These are phyloP conservation scores for Russula abietina DNA, from an alignment of 768 basidiomycete genomes.

Conservation along the genomic window DNA sequence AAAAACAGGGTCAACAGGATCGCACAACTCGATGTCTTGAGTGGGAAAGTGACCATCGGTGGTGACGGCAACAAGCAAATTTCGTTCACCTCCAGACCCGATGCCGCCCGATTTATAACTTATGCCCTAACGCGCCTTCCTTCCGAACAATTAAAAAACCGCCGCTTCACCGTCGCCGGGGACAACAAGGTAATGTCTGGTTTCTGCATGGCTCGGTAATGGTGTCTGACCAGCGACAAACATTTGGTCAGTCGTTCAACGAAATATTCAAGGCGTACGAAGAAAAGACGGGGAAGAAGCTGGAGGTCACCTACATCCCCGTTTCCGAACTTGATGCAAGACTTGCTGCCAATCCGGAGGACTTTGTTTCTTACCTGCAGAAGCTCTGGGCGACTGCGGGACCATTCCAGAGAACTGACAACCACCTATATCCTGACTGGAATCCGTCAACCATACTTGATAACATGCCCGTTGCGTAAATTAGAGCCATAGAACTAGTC, in stretches of 20 bases:
- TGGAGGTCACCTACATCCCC: conserved; percentile 22
- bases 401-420: conserved; percentile 7
- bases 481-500: neutral
- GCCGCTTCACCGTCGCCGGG: conserved; percentile 11
- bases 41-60: conserved; percentile 21
- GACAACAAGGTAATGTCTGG: conserved; percentile 9
- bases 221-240: neutral
- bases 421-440: conserved; percentile 24
- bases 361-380: conserved; percentile 2
- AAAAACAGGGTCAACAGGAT: neutral
- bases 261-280: conserved; percentile 23
- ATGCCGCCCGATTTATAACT: conserved; percentile 26
- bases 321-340: conserved; percentile 16
- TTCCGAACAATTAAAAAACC: conserved; percentile 12
- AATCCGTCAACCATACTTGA: conserved; percentile 24
- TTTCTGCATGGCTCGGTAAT: neutral
- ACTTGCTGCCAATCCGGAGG: conserved; percentile 11
- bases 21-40: conserved; percentile 15
- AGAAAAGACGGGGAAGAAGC: conserved; percentile 19
- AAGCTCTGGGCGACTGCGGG: conserved; percentile 11
- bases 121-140: conserved; percentile 23
- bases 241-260: conserved; percentile 16
- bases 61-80: conserved; percentile 19
- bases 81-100: conserved; percentile 23
- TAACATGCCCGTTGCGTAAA: neutral